phyloP scores from a whole-genome alignment of 331 rosid species.

The Ulmus americana region DNA sequence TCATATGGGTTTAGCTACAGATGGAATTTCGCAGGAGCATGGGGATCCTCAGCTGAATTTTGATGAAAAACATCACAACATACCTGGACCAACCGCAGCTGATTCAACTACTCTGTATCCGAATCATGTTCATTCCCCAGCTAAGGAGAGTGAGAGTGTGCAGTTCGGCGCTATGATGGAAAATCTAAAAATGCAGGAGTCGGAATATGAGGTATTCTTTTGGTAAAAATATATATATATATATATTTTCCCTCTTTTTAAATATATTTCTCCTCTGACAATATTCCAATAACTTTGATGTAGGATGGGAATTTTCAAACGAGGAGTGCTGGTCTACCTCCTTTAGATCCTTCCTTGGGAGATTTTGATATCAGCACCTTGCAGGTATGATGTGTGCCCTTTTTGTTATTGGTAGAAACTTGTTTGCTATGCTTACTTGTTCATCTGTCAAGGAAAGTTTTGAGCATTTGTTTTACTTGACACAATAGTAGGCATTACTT shows the following conservation, averaged over 20 bases:
- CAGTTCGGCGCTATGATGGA: slow-evolving; percentile 70
- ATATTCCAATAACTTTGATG: slow-evolving; percentile 21
- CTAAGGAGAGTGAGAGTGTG: slow-evolving; percentile 53
- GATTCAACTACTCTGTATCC: slow-evolving; percentile 35
- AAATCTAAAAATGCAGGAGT: slow-evolving; percentile 49
- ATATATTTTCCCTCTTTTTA: background rate
- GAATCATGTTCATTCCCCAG: slow-evolving; percentile 45
- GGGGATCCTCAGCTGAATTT: slow-evolving; percentile 37
- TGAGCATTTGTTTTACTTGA: slow-evolving; percentile 10
- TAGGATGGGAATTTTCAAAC: slow-evolving; percentile 61
- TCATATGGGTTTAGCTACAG: slow-evolving; percentile 32
- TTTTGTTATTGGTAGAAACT: background rate
- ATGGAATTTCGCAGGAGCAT: slow-evolving; percentile 28
- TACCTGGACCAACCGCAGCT: slow-evolving; percentile 34
- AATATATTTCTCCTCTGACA: slow-evolving; percentile 21
- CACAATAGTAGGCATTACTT: background rate
- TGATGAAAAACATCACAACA: slow-evolving; percentile 37
- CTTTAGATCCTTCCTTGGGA: slow-evolving; percentile 59
- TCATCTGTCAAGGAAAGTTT: slow-evolving; percentile 11
- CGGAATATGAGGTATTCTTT: slow-evolving; percentile 55
- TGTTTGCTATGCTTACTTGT: slow-evolving; percentile 4
- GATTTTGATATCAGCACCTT: slow-evolving; percentile 59
- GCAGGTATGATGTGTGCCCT: slow-evolving; percentile 51
- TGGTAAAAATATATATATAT: background rate
- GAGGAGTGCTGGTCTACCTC: slow-evolving; percentile 48